Base-by-base conservation (phyloP, 345 rosid genomes). In the Mercurialis annua region DNA sequence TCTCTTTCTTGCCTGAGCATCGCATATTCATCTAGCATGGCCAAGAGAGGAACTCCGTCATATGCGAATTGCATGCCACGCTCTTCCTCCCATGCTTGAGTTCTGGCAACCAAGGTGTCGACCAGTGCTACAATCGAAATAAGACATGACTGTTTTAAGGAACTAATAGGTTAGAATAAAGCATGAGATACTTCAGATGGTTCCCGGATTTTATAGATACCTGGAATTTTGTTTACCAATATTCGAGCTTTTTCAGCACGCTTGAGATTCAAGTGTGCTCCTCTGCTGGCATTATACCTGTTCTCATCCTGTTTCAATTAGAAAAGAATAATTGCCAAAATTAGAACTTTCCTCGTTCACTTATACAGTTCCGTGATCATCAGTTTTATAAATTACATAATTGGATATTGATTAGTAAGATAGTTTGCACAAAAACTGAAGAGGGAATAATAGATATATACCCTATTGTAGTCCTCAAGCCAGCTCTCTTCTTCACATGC, bases 401-500 rank as follows among this genome's bases (percentile, higher is more conserved):
- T 61, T 43, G 26, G n/a, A 20, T 9, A 47, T 33, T 43, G 53
- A 8, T 16, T 15, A 5, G n/a, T 16, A 24, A 54, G 36, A 10
- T 65, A 5, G 53, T 65, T 50, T 23, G 20, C 18, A 20, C 36
- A 36, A 36, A 36, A 17, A 51, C 24, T 51, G 64, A 48, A 24
- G 43, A 30, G 26, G 47, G 56, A 18, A 66, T 40, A 15, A 40
- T 48, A 69, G 21, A 14, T 83, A n/a, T n/a, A n/a, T n/a, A 91
- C 99, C 90, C 98, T 83, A 66, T 84, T 92, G 74, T 94, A 94
- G 68, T 94, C 99, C 69, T 94, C 99, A 29, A 94, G 90, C 99
- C 99, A 94, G 73, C 96, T 94, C 85, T 94, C 99, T 84, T 94
- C 99, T 83, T 94, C 99, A 78, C 97, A 94, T 73, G 97, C 96